phyloP scores from a whole-genome alignment of 208 protist genomes.

The Naegleria gruberi region DNA sequence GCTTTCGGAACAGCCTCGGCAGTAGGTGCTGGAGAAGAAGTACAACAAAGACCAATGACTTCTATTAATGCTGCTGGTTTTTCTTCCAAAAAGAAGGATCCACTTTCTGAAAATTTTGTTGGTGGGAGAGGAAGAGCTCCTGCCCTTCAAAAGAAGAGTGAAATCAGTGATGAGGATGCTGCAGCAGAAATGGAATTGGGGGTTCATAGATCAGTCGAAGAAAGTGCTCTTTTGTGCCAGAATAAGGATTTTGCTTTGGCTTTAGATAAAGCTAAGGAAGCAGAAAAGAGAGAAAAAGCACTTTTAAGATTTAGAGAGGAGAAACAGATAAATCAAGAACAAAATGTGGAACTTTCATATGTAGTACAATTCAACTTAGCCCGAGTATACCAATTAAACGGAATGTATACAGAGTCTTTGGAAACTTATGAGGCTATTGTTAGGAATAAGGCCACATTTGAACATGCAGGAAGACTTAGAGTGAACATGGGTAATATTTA shows the following conservation, averaged over 20 bases:
- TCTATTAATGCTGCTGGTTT: constrained; percentile 15
- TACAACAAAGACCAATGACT: constrained; percentile 21
- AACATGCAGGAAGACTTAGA: constrained; percentile 74
- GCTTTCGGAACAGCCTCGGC: background rate
- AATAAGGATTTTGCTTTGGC: constrained; percentile 71
- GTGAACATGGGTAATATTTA: constrained; percentile 98
- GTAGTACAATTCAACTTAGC: constrained; percentile 90
- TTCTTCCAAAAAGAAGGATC: background rate
- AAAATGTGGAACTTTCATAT: constrained; percentile 91
- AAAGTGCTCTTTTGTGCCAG: constrained; percentile 71
- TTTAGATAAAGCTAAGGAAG: constrained; percentile 88
- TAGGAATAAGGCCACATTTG: constrained; percentile 79
- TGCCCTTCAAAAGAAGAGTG: constrained; percentile 3
- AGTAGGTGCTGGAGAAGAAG: background rate
- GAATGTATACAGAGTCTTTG: constrained; percentile 84
- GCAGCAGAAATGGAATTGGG: background rate
- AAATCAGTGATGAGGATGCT: background rate
- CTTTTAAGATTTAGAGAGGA: constrained; percentile 80
- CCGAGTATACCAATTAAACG: constrained; percentile 72
- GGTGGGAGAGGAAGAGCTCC: background rate
- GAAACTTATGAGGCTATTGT: constrained; percentile 89
- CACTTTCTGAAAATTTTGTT: background rate
- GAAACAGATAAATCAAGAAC: constrained; percentile 64
- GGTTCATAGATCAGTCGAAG: constrained; percentile 84
- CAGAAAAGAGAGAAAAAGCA: constrained; percentile 75